Conservation (phyloP, 768 basidiomycete species). For the Dioszegia crocea region DNA sequence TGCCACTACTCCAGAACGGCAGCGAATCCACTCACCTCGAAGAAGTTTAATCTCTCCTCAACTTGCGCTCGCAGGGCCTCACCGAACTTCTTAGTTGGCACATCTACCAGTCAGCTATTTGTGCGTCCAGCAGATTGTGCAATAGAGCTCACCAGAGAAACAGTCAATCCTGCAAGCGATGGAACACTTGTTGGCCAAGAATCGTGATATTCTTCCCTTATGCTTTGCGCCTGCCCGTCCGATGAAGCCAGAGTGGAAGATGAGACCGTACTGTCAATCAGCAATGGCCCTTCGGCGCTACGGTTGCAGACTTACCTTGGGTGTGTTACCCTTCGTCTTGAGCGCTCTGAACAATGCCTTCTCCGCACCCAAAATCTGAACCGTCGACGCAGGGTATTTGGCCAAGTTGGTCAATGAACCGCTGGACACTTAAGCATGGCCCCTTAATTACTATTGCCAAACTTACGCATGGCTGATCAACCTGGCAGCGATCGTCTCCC, state of each 20-base stretch:
- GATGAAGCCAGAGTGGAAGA: constrained; percentile 96
- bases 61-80: constrained; percentile 91
- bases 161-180: constrained; percentile 97
- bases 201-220: constrained; percentile 97
- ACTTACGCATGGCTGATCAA: constrained; percentile 80
- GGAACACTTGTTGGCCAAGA: constrained; percentile 97
- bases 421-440: constrained; percentile 12
- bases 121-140: too few relatives aligned
- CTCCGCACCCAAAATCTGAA: constrained; percentile 96
- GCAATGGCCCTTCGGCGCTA: not conserved
- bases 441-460: not conserved
- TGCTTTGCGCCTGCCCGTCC: constrained; percentile 88
- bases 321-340: constrained; percentile 98
- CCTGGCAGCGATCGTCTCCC: constrained; percentile 85
- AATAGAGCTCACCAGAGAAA: constrained; percentile 70
- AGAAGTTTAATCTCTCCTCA: constrained; percentile 90
- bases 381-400: constrained; percentile 97
- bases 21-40: constrained; percentile 56
- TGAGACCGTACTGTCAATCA: constrained; percentile 76
- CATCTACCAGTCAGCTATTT: constrained; percentile 31
- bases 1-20: not conserved
- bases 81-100: constrained; percentile 85
- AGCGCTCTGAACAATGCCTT: constrained; percentile 95
- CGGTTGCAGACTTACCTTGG: constrained; percentile 61
- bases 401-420: constrained; percentile 93